A percentile compares a stretch with the other conserved stretches of the same genome.
These are phyloP conservation scores for Tripterygium wilfordii DNA, from an alignment of 177 flowering plant genomes.

Conservation along the genomic window DNA sequence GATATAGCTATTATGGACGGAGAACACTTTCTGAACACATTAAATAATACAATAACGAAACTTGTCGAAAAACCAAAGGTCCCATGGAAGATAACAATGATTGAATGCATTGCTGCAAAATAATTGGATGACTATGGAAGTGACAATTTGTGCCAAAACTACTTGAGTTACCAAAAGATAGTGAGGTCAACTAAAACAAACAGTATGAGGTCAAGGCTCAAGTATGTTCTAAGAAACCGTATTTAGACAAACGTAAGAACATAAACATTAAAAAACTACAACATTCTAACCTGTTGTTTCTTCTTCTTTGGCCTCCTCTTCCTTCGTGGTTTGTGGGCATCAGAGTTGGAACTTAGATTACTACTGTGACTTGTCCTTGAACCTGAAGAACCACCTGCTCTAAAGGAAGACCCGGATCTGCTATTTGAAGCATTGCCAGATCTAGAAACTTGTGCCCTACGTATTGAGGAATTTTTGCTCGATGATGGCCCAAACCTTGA, in stretches of 20 bases:
- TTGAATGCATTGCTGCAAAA: too few species aligned
- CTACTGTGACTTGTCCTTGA: slow-evolving; percentile 56
- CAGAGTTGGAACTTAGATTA: slow-evolving; percentile 85
- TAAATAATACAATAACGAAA: too few species aligned
- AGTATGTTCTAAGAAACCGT: too few species aligned
- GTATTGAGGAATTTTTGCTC: slow-evolving; percentile 30
- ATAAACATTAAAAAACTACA: background rate
- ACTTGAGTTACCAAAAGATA: too few species aligned
- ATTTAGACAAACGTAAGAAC: background rate
- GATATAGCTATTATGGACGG: too few species aligned
- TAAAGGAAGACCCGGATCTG: slow-evolving; percentile 35
- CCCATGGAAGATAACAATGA: too few species aligned
- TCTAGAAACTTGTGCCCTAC: slow-evolving; percentile 39
- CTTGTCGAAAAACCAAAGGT: too few species aligned
- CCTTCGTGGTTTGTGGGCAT: slow-evolving; percentile 86
- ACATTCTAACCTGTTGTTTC: slow-evolving; percentile 52
- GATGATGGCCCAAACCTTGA: slow-evolving; percentile 49
- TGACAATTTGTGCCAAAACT: too few species aligned
- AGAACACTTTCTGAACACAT: too few species aligned
- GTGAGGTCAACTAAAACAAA: too few species aligned
- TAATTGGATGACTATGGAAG: too few species aligned
- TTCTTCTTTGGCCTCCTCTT: slow-evolving; percentile 98
- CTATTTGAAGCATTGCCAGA: slow-evolving; percentile 58
- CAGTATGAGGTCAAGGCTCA: too few species aligned
- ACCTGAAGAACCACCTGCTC: slow-evolving; percentile 39